These are phyloP conservation scores for Phytophthora meadii DNA, from an alignment of 352 stramenopile species.

Conservation along the genomic window DNA sequence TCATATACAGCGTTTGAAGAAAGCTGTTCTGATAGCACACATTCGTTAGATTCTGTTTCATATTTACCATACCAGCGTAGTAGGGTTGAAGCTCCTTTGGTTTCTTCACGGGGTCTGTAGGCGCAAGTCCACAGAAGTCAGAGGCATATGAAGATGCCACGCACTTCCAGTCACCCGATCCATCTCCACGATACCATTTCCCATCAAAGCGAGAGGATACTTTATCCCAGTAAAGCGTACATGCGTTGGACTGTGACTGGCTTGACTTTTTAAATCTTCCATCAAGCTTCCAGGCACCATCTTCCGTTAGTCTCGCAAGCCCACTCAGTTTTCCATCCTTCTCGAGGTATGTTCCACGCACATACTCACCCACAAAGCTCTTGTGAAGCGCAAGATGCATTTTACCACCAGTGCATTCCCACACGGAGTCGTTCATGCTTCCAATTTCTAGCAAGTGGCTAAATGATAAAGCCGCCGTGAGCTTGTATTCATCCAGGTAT, in stretches of 20 bases:
- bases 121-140: conserved; percentile 74
- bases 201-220: conserved; percentile 70
- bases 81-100: conserved; percentile 62
- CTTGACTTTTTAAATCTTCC: conserved; percentile 73
- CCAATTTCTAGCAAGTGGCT: conserved; percentile 39
- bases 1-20: conserved; percentile 89
- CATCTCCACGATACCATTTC: conserved; percentile 88
- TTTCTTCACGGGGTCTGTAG: conserved; percentile 45
- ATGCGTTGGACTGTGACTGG: conserved; percentile 77
- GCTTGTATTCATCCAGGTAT: conserved; percentile 61
- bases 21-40: conserved; percentile 93
- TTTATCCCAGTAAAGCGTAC: conserved; percentile 70
- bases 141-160: conserved; percentile 50
- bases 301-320: conserved; percentile 51
- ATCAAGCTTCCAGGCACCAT: conserved; percentile 74
- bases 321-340: conserved; percentile 74
- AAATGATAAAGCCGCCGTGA: conserved; percentile 45
- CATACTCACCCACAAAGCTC: conserved; percentile 64
- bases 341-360: conserved; percentile 78
- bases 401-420: conserved; percentile 77
- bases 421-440: conserved; percentile 47
- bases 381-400: conserved; percentile 55
- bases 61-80: conserved; percentile 89
- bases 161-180: conserved; percentile 84
- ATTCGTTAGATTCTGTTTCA: conserved; percentile 91